Percentiles rank a stretch among this genome's conserved stretches.
Evolutionary conservation across 495 filamentous ascomycete genomes (phyloP).

Genomic region (Hypoxylon lienhwacheense): DNA sequence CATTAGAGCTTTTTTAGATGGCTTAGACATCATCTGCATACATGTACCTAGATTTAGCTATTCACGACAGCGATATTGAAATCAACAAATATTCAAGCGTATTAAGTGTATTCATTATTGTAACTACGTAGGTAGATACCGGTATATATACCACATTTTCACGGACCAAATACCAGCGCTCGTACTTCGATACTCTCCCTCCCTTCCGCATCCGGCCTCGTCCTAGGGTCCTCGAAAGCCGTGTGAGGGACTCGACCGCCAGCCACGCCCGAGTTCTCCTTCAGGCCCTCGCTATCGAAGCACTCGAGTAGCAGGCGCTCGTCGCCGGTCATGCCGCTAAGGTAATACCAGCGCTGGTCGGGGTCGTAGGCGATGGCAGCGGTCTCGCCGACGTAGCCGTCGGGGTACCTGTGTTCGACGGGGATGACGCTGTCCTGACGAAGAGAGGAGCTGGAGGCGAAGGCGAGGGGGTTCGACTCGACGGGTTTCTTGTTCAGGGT

Average conservation of each 20-base stretch:
- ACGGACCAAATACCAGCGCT: constrained; percentile 77
- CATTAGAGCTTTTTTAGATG: too few relatives aligned
- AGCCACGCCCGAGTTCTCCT: constrained; percentile 51
- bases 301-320: constrained; percentile 83
- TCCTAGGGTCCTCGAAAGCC: constrained; percentile 75
- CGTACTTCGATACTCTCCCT: constrained; percentile 88
- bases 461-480: constrained; percentile 67
- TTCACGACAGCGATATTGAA: too few relatives aligned
- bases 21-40: too few relatives aligned
- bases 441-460: constrained; percentile 65
- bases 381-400: constrained; percentile 71
- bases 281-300: constrained; percentile 64
- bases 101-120: neutral
- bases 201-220: constrained; percentile 57
- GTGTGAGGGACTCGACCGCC: constrained; percentile 76
- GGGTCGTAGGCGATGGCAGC: constrained; percentile 66
- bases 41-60: too few relatives aligned
- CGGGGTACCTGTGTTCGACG: constrained; percentile 74
- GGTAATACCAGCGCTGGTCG: constrained; percentile 72
- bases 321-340: constrained; percentile 72
- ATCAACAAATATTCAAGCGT: too few relatives aligned
- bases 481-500: constrained; percentile 72
- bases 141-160: constrained; percentile 11
- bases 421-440: constrained; percentile 65
- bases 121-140: neutral